Evolutionary conservation across 768 basidiomycete species (phyloP), one percentile per base, ranked within the genome.

Genomic region (Sporobolomyces pararoseus): DNA sequence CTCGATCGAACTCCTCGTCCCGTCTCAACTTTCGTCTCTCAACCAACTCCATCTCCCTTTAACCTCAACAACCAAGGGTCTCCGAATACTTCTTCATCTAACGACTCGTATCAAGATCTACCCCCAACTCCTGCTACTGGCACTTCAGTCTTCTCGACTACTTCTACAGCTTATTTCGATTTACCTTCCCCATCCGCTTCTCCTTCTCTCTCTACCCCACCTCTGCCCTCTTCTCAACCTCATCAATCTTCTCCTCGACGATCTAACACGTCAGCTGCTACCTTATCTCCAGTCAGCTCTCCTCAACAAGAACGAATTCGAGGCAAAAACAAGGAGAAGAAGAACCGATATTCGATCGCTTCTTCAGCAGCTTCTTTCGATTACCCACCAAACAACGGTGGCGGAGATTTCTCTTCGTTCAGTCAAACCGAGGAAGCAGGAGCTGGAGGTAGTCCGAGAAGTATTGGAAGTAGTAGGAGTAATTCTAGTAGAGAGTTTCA

Each of bases 321-420:
- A 13, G 35, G 51, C n/a, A n/a, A n/a, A 54, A 54, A 58, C 37
- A 23, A 58, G 37, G 16, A 58, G 55, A 35, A 37, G 35, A 34
- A 19, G 37, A 42, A 58, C 42, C 39, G 58, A 5, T 7, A n/a
- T 44, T 59, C 58, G 25, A 46, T 59, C n/a, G 42, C 58, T 29
- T 59, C 58, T 2, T 42, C 47, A 13, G 29, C 44, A 50, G n/a
- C n/a, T n/a, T 42, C 39, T 17, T 49, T 55, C 46, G 59, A 46
- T 17, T 70, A 39, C 37, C 69, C 69, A 21, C 69, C 69, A 2
- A 70, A 70, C 46, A 65, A 70, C 39, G 64, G 69, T 21, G 10
- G 13, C 17, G 5, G 23, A 14, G 55, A 58, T 27, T 51, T 51
- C 55, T 25, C 55, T 13, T 23, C 37, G 32, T 23, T 35, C 19